Percentiles rank a stretch among this genome's conserved stretches.
Evolutionary conservation across 202 grass and related monocot genomes (phyloP).

Genomic region (Alloteropsis angusta): DNA sequence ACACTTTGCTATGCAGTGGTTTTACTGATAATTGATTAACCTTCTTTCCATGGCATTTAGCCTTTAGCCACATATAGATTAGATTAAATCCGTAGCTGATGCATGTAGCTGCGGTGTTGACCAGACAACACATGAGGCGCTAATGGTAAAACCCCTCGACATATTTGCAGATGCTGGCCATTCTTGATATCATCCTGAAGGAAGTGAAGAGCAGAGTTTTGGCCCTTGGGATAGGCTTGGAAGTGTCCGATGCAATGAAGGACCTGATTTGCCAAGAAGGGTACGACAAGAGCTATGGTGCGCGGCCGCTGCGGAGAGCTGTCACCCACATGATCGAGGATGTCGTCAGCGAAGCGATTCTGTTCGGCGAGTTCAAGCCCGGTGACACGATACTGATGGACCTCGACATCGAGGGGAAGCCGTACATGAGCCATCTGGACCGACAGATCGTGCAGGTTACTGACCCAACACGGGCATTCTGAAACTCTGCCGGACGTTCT

Average conservation of each 20-base stretch:
- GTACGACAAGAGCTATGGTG: constrained; percentile 75
- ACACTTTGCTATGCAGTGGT: neutral
- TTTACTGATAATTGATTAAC: neutral
- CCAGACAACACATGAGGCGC: neutral
- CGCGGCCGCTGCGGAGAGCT: constrained; percentile 68
- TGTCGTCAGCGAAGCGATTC: constrained; percentile 75
- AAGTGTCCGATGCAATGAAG: constrained; percentile 68
- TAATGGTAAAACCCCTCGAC: constrained; percentile 14
- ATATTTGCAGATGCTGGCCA: constrained; percentile 67
- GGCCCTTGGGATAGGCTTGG: constrained; percentile 51
- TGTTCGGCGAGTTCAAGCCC: constrained; percentile 61
- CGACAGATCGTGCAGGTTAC: constrained; percentile 50
- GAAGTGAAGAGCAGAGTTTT: constrained; percentile 78
- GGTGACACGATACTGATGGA: constrained; percentile 74
- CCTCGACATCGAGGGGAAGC: constrained; percentile 43
- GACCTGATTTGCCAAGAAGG: constrained; percentile 70
- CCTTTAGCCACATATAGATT: neutral
- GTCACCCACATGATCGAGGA: constrained; percentile 79
- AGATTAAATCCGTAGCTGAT: neutral
- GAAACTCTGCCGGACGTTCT: constrained; percentile 23
- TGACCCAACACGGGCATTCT: constrained; percentile 44
- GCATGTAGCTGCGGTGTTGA: neutral
- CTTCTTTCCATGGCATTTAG: neutral
- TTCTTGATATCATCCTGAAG: constrained; percentile 79
- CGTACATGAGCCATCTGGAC: constrained; percentile 36